A percentile compares a stretch with the other conserved stretches of the same genome.
phyloP scores from a whole-genome alignment of 495 filamentous ascomycete species.

The Tuber melanosporum region DNA sequence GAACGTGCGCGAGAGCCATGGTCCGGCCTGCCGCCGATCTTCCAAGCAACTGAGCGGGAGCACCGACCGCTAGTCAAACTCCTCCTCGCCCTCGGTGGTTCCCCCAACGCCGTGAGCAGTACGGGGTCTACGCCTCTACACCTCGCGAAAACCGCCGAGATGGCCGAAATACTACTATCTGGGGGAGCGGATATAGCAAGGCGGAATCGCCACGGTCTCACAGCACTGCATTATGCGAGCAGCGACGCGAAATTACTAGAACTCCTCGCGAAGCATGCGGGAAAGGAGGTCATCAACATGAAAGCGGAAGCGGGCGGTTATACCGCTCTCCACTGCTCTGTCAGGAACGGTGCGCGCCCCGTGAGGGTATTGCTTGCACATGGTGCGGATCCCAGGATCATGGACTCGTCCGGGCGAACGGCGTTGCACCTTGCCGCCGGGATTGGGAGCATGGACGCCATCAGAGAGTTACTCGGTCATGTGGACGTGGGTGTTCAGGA shows the following conservation, averaged over 20 bases:
- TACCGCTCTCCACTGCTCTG: constrained; percentile 7
- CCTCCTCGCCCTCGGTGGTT: background rate
- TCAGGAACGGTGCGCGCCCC: background rate
- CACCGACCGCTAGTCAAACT: background rate
- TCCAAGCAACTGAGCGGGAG: constrained; percentile 1
- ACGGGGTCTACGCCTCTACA: background rate
- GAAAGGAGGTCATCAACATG: constrained; percentile 1
- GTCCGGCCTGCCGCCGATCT: background rate
- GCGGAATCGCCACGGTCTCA: background rate
- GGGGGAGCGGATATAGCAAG: background rate
- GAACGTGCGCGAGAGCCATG: background rate
- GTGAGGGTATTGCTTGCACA: background rate
- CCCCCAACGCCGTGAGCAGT: background rate
- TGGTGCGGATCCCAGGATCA: background rate
- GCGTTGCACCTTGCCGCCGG: constrained; percentile 1
- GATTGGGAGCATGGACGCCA: background rate
- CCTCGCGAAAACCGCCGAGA: constrained; percentile 1
- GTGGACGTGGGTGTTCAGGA: constrained; percentile 1
- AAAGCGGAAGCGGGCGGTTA: background rate
- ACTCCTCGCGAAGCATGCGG: background rate
- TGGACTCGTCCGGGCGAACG: background rate
- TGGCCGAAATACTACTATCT: constrained; percentile 1
- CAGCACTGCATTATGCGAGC: background rate
- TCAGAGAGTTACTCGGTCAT: background rate
- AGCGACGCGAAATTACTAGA: background rate